Conservation (phyloP, 1,139 yeast species). For the Pichia sp. region DNA sequence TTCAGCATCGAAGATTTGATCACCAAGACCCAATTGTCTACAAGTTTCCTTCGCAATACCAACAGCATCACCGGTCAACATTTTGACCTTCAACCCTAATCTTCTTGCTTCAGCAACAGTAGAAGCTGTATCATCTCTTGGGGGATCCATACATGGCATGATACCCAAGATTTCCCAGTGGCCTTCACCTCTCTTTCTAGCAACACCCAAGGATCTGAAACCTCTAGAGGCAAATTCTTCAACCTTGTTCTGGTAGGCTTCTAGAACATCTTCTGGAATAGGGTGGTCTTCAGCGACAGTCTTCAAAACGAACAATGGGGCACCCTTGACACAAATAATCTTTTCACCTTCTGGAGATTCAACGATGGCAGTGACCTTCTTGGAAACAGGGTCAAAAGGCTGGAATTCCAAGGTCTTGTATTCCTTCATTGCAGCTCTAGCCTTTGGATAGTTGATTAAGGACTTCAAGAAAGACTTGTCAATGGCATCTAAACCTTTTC, state of each 20-base stretch:
- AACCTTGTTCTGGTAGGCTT: constrained; percentile 93
- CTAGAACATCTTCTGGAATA: constrained; percentile 92
- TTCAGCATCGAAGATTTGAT: constrained; percentile 96
- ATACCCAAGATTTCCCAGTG: constrained; percentile 98
- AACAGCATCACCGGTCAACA: constrained; percentile 99
- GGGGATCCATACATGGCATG: constrained; percentile 99
- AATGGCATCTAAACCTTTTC: constrained; percentile 97
- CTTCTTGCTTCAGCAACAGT: constrained; percentile 91
- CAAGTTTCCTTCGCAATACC: constrained; percentile 99
- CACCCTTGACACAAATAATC: constrained; percentile 97
- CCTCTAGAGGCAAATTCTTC: constrained; percentile 98
- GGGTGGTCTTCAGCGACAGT: constrained; percentile 97
- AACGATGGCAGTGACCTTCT: constrained; percentile 92
- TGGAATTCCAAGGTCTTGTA: constrained; percentile 94
- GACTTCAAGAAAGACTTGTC: constrained; percentile 97
- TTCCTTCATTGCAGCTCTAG: constrained; percentile 90
- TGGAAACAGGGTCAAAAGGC: constrained; percentile 97
- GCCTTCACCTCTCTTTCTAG: constrained; percentile 98
- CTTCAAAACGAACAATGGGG: constrained; percentile 90
- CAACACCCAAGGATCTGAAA: constrained; percentile 98
- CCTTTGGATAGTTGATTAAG: constrained; percentile 82
- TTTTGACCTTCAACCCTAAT: constrained; percentile 93
- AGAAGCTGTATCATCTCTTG: constrained; percentile 97
- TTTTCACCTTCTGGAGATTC: constrained; percentile 96
- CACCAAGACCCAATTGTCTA: constrained; percentile 95